Base-by-base conservation (phyloP, 2,329 filamentous ascomycete genomes). In the Clarireedia monteithiana region DNA sequence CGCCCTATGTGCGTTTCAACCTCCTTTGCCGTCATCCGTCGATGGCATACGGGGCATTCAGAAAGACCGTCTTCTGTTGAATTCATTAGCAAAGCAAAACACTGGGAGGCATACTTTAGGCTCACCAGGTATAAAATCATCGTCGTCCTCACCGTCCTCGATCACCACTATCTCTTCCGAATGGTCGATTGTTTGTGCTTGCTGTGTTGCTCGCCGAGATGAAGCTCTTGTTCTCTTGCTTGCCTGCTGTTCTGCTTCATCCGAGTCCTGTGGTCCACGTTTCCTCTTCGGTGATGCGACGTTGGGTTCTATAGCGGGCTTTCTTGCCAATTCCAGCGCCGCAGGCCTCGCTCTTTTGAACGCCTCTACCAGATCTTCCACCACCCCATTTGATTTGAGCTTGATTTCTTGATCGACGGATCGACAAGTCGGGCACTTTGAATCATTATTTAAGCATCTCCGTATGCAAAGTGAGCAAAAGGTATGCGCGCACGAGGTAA, bases 401-500 rank as follows among this genome's bases (percentile, higher is more conserved):
- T 89, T 94, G 59, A 89, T 80, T 68, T 92, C 90, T 69, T 96
- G 91, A 63, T 95, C 89, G 0, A 76, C 72, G 5, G 82, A 75
- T 51, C 90, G 84, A 72, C 94, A 99, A 1, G 89, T 77, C 0
- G 94, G 94, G 65, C 94, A 99, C 71, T 88, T 91, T 7, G 90
- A 88, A 62, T 96, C 91, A 34, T 82, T 80, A 2, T 86, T 85
- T 0, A 99, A 78, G 59, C 88, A 90, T 60, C 91, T 81, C 30
- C 94, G 87, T 69, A 99, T 97, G 71, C 94, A 99, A 53, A 95
- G 75, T 6, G 92, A 96, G 77, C 94, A 99, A 68, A 99, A 99
- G 0, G 94, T 97, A 70, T 99, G 94, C 53, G 84, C 88, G 74
- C 94, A 99, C 1, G 89, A 88, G 0, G 94, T 99, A 60, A 96